Evolutionary conservation across 805 yeast species (phyloP).

Genomic region (Lipomyces sp.): DNA sequence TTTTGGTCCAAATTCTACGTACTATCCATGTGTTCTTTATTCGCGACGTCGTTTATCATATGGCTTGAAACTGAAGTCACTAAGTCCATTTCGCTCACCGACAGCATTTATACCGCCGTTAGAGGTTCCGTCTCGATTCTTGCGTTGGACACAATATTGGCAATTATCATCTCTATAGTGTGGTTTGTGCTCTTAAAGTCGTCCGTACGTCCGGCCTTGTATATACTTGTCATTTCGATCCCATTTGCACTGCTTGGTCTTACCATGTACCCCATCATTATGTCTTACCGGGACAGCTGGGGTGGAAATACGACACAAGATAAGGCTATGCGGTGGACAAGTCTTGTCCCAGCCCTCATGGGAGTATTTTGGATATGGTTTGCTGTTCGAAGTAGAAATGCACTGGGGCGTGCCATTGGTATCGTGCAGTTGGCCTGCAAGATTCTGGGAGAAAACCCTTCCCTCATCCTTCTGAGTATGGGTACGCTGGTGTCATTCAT

Average conservation of each 20-base stretch:
- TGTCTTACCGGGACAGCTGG: constrained; percentile 44
- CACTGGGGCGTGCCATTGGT: constrained; percentile 44
- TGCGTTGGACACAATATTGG: constrained; percentile 39
- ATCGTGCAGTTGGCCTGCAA: constrained; percentile 47
- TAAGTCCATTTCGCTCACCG: constrained; percentile 39
- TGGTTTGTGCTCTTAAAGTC: constrained; percentile 42
- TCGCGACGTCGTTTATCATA: constrained; percentile 43
- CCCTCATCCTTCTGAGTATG: constrained; percentile 43
- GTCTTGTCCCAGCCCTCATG: constrained; percentile 40
- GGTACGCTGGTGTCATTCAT: constrained; percentile 43
- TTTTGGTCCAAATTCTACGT: constrained; percentile 38
- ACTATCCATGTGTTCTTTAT: constrained; percentile 39
- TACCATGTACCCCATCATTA: constrained; percentile 41
- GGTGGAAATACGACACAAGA: constrained; percentile 45
- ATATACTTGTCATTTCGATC: constrained; percentile 40
- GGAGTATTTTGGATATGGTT: constrained; percentile 43
- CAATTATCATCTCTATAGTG: constrained; percentile 40
- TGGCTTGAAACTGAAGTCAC: constrained; percentile 42
- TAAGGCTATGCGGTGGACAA: constrained; percentile 43
- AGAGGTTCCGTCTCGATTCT: constrained; percentile 39
- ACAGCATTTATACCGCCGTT: constrained; percentile 42
- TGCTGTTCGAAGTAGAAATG: constrained; percentile 41
- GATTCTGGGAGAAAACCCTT: constrained; percentile 45
- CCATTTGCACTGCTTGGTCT: constrained; percentile 42
- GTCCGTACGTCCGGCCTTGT: constrained; percentile 41